Percentiles rank a stretch among this genome's conserved stretches.
Conservation (phyloP, 768 basidiomycete genomes). For the Kwoniella newhampshirensis region DNA sequence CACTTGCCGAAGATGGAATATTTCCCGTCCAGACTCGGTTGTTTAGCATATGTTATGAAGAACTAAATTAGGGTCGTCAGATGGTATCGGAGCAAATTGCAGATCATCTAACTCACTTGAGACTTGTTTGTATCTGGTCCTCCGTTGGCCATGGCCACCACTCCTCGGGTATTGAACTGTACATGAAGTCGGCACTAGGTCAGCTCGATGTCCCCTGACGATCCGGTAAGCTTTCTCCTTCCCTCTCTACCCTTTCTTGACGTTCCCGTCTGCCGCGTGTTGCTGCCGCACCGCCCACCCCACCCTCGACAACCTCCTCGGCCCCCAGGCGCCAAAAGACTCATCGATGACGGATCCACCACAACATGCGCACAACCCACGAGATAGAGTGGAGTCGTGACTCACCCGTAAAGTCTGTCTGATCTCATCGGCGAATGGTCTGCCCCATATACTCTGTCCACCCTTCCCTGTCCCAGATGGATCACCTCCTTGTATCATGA, state of each 20-base stretch:
- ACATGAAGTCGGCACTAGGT: slow-evolving; percentile 1
- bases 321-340: no score
- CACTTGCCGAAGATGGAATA: slow-evolving; percentile 83
- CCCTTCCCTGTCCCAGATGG: slow-evolving; percentile 77
- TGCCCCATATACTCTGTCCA: slow-evolving; percentile 95
- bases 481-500: slow-evolving; percentile 75
- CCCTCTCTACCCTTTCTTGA: no score
- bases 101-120: slow-evolving; percentile 37
- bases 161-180: slow-evolving; percentile 90
- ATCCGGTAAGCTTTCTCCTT: no score
- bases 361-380: background rate
- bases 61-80: slow-evolving; percentile 43
- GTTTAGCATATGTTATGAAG: slow-evolving; percentile 77
- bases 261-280: no score
- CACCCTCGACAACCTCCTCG: no score
- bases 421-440: slow-evolving; percentile 86
- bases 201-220: no score
- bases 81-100: no score
- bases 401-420: slow-evolving; percentile 86
- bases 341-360: background rate
- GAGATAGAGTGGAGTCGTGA: background rate
- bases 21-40: slow-evolving; percentile 88
- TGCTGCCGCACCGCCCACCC: no score
- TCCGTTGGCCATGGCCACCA: slow-evolving; percentile 93
- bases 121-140: slow-evolving; percentile 69